Base-by-base conservation (phyloP, 805 yeast genomes). In the Pichia sporocuriosa region DNA sequence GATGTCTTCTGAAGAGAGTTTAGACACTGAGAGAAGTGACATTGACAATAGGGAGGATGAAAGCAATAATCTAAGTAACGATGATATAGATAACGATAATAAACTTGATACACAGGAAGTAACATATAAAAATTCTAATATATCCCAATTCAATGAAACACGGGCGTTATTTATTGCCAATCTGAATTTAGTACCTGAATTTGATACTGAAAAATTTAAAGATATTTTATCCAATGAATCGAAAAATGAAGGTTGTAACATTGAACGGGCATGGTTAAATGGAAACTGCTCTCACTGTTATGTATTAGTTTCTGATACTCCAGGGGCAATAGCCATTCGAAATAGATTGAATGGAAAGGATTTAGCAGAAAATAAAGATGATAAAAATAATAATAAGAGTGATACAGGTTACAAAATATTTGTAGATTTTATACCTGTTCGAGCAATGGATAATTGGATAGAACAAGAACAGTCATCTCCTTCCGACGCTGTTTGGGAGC, bases 251-350 rank as follows among this genome's bases (percentile, higher is more conserved):
- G 40, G 44, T 3, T 55, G 58, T 28, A 46, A 48, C 2, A 55
- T 70, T 22, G 73, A 69, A 46, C 53, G 74, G 36, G 72, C 71
- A 5, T 70, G 75, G 75, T 52, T 70, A 39, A 69, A 66, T 46
- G 48, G 59, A 32, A 50, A 59, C 27, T 49, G 72, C 49, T 58
- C 72, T 7, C 75, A 70, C 48, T 68, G 67, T 24, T 64, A 68
- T 24, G 68, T 70, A 20, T 54, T 70, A 35, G 60, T 64, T 15
- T 59, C 65, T 36, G 63, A 62, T 29, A 63, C 63, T 40, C 63
- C 62, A 22, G 72, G 74, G 7, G 72, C 75, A 1, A 54, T 45
- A 7, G 51, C 55, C 20, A 51, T 70, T 20, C 62, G 68, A 32
- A 51, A 55, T 21, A 53, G 55, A 27, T 46, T 70, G 44, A 60